Evolutionary conservation across 2,329 filamentous ascomycete genomes (phyloP), one percentile per base, ranked within the genome.

Genomic region (Aspergillus pseudonomiae): DNA sequence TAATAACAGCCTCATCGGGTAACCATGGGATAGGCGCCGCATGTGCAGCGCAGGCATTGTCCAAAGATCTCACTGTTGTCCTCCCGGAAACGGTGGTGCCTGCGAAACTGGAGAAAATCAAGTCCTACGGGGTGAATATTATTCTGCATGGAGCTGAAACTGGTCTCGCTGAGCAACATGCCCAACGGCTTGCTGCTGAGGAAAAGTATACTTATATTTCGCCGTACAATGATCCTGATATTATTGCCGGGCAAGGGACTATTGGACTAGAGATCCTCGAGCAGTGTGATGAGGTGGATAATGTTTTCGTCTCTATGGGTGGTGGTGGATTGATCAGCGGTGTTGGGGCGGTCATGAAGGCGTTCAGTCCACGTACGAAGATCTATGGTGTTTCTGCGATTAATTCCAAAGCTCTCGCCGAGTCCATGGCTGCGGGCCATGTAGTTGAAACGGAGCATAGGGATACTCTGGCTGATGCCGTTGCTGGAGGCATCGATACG

Each of bases 241-340:
- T 57, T 24, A 21, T 57, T 24, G 55, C 55, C 26, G 55, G 55
- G 3, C 55, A 57, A 21, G 55, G 55, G 9, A 57, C 55, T 10
- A 57, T 57, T 36, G 55, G 55, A 0, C 9, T 57, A 6, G 55
- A 57, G 19, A 57, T 57, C 34, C 26, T 57, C 1, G 55, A 57
- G 2, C 55, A 57, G 11, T 57, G 55, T 24, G 55, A 45, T 2
- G 16, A 26, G 1, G 41, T 57, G 19, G 41, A 57, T 45, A 57
- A 57, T 34, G 12, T 57, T 2, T 57, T 57, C 30, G 19, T 57
- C 19, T 11, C 55, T 2, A 57, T 57, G 55, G 55, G 55, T 21
- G 55, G 55, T 0, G 55, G 55, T 5, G 55, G 55, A 3, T 28
- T 57, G 39, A 19, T 57, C 6, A 46, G 55, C 26, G 55, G 55